phyloP scores from a whole-genome alignment of 495 filamentous ascomycete genomes.

The Penicillium arizonense region DNA sequence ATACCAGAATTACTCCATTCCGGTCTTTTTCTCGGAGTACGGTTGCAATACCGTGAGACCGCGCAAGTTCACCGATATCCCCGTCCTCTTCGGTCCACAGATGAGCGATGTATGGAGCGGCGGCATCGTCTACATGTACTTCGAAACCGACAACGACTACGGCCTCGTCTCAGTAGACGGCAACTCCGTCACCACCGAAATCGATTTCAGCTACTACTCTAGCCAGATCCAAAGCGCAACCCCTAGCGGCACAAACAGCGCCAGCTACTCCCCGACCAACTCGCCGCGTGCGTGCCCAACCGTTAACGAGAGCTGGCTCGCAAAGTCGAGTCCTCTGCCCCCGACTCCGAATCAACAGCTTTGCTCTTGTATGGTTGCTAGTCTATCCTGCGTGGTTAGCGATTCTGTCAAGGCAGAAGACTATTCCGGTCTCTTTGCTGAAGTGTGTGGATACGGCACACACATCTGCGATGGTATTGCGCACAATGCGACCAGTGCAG shows the following conservation, averaged over 20 bases:
- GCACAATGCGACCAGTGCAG: slow-evolving; percentile 65
- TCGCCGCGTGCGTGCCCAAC: slow-evolving; percentile 68
- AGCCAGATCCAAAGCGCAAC: slow-evolving; percentile 63
- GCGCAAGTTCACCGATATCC: slow-evolving; percentile 80
- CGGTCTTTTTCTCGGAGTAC: slow-evolving; percentile 96
- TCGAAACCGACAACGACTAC: slow-evolving; percentile 83
- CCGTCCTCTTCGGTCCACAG: slow-evolving; percentile 70
- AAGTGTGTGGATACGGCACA: slow-evolving; percentile 61
- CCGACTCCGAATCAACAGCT: slow-evolving; percentile 74
- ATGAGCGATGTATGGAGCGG: slow-evolving; percentile 92
- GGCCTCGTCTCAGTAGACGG: slow-evolving; percentile 69
- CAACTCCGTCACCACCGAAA: slow-evolving; percentile 52
- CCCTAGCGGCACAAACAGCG: slow-evolving; percentile 59
- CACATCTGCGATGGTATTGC: slow-evolving; percentile 68
- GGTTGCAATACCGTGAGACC: slow-evolving; percentile 80
- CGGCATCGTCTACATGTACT: slow-evolving; percentile 96
- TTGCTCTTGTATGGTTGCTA: slow-evolving; percentile 78
- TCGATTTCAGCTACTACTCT: slow-evolving; percentile 72
- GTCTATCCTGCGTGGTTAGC: slow-evolving; percentile 65
- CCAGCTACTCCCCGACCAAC: slow-evolving; percentile 71
- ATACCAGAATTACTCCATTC: slow-evolving; percentile 80
- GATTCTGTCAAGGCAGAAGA: slow-evolving; percentile 46
- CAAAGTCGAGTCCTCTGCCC: slow-evolving; percentile 61
- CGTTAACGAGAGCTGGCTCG: slow-evolving; percentile 62
- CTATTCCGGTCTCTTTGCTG: slow-evolving; percentile 66